Percentiles rank a stretch among this genome's conserved stretches.
phyloP scores from a whole-genome alignment of 805 yeast genomes.

The Saccharomycopsis fermentans region DNA sequence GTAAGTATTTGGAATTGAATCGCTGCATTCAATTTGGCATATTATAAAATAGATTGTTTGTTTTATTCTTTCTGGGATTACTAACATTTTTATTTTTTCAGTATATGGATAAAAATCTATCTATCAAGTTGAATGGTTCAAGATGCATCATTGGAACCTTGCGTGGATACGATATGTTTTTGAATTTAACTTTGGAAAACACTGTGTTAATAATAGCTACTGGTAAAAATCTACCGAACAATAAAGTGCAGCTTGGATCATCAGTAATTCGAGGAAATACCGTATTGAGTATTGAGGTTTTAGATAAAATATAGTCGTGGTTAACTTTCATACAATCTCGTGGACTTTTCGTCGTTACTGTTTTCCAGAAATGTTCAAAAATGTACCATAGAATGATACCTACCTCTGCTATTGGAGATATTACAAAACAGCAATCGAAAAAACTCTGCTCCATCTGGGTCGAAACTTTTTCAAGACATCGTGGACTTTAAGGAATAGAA shows the following conservation, averaged over 20 bases:
- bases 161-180: constrained; percentile 67
- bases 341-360: background rate
- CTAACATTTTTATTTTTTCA: constrained; percentile 20
- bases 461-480: too few relatives aligned
- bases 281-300: constrained; percentile 59
- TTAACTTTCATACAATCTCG: background rate
- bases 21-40: background rate
- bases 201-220: constrained; percentile 21
- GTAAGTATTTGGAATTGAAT: constrained; percentile 26
- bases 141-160: constrained; percentile 72
- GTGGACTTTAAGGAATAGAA: too few relatives aligned
- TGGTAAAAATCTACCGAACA: constrained; percentile 35
- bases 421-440: background rate
- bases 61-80: background rate
- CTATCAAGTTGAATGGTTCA: constrained; percentile 67
- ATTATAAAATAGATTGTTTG: background rate
- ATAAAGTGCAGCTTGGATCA: constrained; percentile 50
- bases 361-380: background rate
- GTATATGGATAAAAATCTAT: constrained; percentile 71
- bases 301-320: constrained; percentile 21
- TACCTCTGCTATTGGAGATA: background rate
- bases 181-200: constrained; percentile 26
- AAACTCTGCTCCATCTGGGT: too few relatives aligned
- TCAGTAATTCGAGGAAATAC: constrained; percentile 73
- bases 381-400: background rate